Percentiles rank a stretch among this genome's conserved stretches.
Conservation (phyloP, 129 eudicot species). For the Artemisia annua region DNA sequence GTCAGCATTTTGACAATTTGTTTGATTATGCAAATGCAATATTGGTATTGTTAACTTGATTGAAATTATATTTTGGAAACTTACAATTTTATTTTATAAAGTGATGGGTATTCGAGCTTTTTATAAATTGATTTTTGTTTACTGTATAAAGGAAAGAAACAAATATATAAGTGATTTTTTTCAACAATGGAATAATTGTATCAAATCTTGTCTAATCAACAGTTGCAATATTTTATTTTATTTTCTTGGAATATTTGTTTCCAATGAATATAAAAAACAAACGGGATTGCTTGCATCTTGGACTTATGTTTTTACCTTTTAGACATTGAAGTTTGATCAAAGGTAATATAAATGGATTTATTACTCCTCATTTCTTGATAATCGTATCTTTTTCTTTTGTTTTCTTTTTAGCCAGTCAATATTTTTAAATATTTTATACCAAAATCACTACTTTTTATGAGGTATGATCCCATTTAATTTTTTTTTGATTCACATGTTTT, state of each 20-base stretch:
- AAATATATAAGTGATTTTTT: neutral
- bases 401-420: constrained; percentile 22
- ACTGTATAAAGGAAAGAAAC: neutral
- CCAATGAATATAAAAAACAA: neutral
- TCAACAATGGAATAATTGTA: constrained; percentile 4
- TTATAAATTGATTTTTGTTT: neutral
- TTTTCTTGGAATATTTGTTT: neutral
- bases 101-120: neutral
- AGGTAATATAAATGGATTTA: constrained; percentile 21
- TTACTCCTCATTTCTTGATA: constrained; percentile 30
- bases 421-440: constrained; percentile 20
- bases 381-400: constrained; percentile 21
- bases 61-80: neutral
- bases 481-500: constrained; percentile 28
- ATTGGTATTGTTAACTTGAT: constrained; percentile 16
- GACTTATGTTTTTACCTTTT: constrained; percentile 37
- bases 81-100: neutral
- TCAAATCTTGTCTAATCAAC: constrained; percentile 1
- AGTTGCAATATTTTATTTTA: neutral
- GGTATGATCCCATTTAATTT: constrained; percentile 17
- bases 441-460: constrained; percentile 25
- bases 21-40: constrained; percentile 9
- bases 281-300: constrained; percentile 40
- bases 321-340: constrained; percentile 37
- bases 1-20: constrained; percentile 13